phyloP scores from a whole-genome alignment of 2,329 filamentous ascomycete species.

The Chaetothyriales sp. region DNA sequence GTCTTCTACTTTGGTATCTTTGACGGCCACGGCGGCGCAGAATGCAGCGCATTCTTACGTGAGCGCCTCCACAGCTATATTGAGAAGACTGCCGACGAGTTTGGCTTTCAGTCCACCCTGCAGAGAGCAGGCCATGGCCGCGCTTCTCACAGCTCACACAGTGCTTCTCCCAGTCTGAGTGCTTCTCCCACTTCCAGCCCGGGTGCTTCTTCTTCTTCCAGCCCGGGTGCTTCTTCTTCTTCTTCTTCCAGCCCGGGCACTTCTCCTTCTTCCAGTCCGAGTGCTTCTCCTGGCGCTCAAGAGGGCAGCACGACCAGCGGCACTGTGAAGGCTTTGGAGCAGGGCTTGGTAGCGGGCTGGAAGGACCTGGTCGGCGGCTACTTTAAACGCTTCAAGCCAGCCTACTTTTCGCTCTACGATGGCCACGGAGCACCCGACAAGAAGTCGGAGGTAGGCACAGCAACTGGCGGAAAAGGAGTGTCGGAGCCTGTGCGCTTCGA shows the following conservation, averaged over 20 bases:
- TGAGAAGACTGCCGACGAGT: constrained; percentile 62
- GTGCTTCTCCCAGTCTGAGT: constrained; percentile 5
- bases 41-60: constrained; percentile 75
- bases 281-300: constrained; percentile 36
- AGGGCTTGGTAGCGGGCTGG: constrained; percentile 61
- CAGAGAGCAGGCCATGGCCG: constrained; percentile 22
- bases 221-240: constrained; percentile 27
- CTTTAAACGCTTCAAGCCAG: constrained; percentile 77
- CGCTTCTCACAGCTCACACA: not conserved
- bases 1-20: constrained; percentile 97
- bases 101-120: constrained; percentile 66
- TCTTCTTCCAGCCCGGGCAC: constrained; percentile 13
- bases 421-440: constrained; percentile 21
- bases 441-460: constrained; percentile 19
- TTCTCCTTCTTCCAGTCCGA: constrained; percentile 24
- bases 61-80: constrained; percentile 81
- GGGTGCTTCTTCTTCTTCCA: constrained; percentile 25
- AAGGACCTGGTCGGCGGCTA: constrained; percentile 81
- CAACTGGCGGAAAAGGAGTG: constrained; percentile 19
- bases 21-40: constrained; percentile 81
- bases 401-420: constrained; percentile 50
- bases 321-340: constrained; percentile 56
- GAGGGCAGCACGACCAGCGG: constrained; percentile 42
- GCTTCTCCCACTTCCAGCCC: constrained; percentile 25
- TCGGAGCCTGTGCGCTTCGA: constrained; percentile 30